A percentile compares a stretch with the other conserved stretches of the same genome.
Evolutionary conservation across 768 basidiomycete genomes (phyloP).

Genomic region (Phylloporus rhodoxanthus): DNA sequence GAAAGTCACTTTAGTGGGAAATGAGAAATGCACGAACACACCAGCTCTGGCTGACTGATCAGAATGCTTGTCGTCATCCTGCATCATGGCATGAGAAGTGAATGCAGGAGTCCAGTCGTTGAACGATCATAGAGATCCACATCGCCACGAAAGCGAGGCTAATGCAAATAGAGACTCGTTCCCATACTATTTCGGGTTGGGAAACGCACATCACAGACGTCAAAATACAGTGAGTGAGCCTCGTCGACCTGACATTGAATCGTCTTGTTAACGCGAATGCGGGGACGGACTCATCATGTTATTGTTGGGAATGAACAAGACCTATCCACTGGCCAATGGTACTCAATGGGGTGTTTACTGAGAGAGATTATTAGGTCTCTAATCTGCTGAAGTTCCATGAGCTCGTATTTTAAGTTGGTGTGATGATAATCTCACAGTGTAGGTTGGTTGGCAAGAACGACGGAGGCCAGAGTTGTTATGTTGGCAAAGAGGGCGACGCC

Average conservation of each 20-base stretch:
- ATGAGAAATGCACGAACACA: neutral
- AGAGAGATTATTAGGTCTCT: too few relatives aligned
- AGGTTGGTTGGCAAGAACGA: neutral
- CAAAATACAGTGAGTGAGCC: conserved; percentile 17
- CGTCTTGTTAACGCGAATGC: too few relatives aligned
- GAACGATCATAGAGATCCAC: conserved; percentile 6
- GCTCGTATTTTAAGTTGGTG: neutral
- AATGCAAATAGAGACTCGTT: neutral
- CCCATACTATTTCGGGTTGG: conserved; percentile 1
- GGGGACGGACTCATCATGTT: conserved; percentile 2
- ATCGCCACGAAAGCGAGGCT: conserved; percentile 11
- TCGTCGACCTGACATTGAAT: conserved; percentile 5
- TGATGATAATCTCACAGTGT: neutral
- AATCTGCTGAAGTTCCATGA: neutral
- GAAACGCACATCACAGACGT: conserved; percentile 13
- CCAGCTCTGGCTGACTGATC: conserved; percentile 11
- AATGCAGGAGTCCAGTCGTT: conserved; percentile 4
- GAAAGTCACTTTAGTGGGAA: neutral
- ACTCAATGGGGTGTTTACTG: neutral
- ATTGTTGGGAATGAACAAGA: conserved; percentile 4
- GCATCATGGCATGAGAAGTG: conserved; percentile 1
- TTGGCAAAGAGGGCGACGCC: conserved; percentile 7
- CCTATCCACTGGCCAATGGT: conserved; percentile 2
- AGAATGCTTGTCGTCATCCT: neutral
- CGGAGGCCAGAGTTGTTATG: neutral